A percentile compares a stretch with the other conserved stretches of the same genome.
Evolutionary conservation across 768 basidiomycete genomes (phyloP).

Genomic region (Russula virescens): DNA sequence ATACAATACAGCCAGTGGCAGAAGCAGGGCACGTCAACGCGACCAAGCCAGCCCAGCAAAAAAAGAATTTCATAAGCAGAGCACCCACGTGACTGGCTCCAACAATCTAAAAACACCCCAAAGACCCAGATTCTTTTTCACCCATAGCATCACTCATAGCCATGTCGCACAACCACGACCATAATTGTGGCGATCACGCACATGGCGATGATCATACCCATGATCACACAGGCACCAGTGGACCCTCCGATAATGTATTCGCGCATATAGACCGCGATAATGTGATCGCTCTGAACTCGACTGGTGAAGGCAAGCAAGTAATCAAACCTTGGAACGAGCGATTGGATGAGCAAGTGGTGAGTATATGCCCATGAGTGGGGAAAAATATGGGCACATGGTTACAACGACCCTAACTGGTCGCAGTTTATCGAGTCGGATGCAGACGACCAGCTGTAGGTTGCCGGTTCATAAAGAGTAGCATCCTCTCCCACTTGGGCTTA

Average conservation of each 20-base stretch:
- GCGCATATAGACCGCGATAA: conserved; percentile 71
- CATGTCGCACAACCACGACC: conserved; percentile 54
- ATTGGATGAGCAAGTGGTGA: conserved; percentile 61
- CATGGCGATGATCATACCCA: conserved; percentile 43
- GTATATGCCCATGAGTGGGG: conserved; percentile 20
- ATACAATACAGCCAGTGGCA: background rate
- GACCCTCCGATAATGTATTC: conserved; percentile 68
- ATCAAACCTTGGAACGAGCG: conserved; percentile 88
- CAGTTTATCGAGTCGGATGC: conserved; percentile 86
- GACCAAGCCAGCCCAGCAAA: too few species aligned
- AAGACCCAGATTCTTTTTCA: too few species aligned
- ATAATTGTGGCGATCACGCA: conserved; percentile 51
- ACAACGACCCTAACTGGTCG: background rate
- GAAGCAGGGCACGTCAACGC: too few species aligned
- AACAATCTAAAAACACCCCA: too few species aligned
- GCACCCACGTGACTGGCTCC: background rate
- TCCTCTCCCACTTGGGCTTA: background rate
- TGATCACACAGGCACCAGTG: conserved; percentile 41
- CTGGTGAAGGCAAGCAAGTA: conserved; percentile 44
- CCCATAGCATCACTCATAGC: background rate
- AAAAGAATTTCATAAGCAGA: too few species aligned
- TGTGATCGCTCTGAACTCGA: conserved; percentile 73
- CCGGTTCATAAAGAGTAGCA: background rate
- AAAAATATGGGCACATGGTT: background rate
- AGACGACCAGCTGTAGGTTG: conserved; percentile 76